phyloP scores from a whole-genome alignment of 805 yeast species.

The Brettanomyces sp. region DNA sequence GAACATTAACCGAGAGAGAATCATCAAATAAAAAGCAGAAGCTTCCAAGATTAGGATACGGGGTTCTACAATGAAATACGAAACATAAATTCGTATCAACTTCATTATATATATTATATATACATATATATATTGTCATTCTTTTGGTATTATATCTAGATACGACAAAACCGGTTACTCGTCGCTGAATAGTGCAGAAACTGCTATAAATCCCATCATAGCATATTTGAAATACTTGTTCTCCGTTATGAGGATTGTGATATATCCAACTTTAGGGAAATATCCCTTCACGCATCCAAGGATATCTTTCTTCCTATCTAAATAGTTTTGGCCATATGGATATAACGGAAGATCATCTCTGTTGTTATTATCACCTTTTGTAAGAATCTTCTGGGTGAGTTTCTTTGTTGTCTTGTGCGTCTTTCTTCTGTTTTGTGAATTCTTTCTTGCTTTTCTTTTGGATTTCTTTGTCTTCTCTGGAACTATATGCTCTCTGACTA shows the following conservation, averaged over 20 bases:
- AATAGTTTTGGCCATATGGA: conserved; percentile 63
- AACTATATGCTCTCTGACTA: conserved; percentile 69
- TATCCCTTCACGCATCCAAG: conserved; percentile 91
- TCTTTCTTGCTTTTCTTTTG: conserved; percentile 8
- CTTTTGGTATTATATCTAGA: too few relatives aligned
- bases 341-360: conserved; percentile 85
- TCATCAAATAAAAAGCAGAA: conserved; percentile 9
- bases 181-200: conserved; percentile 54
- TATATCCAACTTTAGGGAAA: conserved; percentile 81
- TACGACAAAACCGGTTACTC: conserved; percentile 28
- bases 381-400: conserved; percentile 54
- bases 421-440: conserved; percentile 7
- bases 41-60: conserved; percentile 19
- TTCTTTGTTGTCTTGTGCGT: conserved; percentile 3
- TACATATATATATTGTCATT: too few relatives aligned
- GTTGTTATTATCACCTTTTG: conserved; percentile 95
- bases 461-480: conserved; percentile 7
- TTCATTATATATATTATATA: too few relatives aligned
- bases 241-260: conserved; percentile 86
- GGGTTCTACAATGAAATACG: conserved; percentile 8
- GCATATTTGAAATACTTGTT: conserved; percentile 75
- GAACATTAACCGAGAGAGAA: not conserved
- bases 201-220: conserved; percentile 62
- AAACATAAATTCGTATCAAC: not conserved
- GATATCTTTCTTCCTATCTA: conserved; percentile 69